These are phyloP conservation scores for Encephalitozoon hellem DNA, from an alignment of 371 early-diverging fungal species.

Conservation along the genomic window DNA sequence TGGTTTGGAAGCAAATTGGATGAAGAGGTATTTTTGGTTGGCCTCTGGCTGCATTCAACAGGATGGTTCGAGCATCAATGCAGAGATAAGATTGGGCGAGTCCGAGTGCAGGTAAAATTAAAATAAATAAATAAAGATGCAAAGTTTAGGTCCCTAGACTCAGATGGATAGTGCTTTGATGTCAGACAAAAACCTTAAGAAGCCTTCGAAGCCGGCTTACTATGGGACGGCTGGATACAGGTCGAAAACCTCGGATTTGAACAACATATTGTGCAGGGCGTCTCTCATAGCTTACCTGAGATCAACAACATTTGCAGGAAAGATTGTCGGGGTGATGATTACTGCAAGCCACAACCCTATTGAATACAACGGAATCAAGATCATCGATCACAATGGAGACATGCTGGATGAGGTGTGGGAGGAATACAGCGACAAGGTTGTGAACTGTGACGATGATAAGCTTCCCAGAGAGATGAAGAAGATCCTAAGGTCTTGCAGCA, in stretches of 20 bases:
- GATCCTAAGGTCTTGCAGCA: constrained; percentile 66
- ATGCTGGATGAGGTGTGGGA: constrained; percentile 95
- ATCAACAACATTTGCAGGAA: constrained; percentile 72
- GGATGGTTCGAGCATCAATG: background rate
- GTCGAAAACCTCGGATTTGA: constrained; percentile 22
- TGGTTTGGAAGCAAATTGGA: background rate
- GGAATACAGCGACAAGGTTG: constrained; percentile 72
- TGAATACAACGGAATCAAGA: constrained; percentile 93
- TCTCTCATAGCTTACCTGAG: constrained; percentile 81
- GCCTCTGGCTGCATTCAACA: background rate
- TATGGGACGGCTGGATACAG: constrained; percentile 62
- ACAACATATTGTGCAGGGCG: constrained; percentile 70
- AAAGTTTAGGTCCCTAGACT: background rate
- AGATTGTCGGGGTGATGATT: constrained; percentile 88
- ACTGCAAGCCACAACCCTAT: constrained; percentile 97
- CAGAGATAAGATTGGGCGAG: background rate
- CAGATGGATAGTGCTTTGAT: constrained; percentile 19
- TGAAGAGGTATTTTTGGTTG: background rate
- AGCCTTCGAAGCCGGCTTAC: constrained; percentile 16
- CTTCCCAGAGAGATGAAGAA: constrained; percentile 65
- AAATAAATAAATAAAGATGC: constrained; percentile 14
- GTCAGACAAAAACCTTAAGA: constrained; percentile 31
- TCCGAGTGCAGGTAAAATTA: background rate
- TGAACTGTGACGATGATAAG: constrained; percentile 71
- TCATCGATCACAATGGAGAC: constrained; percentile 93